A percentile compares a stretch with the other conserved stretches of the same genome.
Evolutionary conservation across 2,329 filamentous ascomycete species (phyloP).

Genomic region (Trichoderma breve): DNA sequence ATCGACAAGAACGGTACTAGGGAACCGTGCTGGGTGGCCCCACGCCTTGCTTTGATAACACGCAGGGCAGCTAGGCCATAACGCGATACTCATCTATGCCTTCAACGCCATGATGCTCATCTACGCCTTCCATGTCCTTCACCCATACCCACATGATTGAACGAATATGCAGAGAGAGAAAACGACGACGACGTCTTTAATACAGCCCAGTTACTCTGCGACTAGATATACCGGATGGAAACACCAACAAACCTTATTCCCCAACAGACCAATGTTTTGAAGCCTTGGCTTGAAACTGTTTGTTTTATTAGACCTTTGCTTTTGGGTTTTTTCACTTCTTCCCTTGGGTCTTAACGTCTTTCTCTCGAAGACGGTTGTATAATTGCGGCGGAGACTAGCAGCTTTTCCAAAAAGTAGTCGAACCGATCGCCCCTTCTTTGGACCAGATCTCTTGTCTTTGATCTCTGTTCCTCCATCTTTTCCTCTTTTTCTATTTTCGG

Average conservation of each 20-base stretch:
- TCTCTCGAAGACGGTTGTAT: constrained; percentile 19
- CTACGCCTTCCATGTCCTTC: constrained; percentile 11
- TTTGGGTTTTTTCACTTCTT: constrained; percentile 1
- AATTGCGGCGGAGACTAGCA: constrained; percentile 14
- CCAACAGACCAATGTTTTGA: constrained; percentile 7
- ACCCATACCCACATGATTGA: constrained; percentile 20
- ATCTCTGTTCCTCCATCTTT: constrained; percentile 18
- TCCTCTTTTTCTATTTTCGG: constrained; percentile 20
- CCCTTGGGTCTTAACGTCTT: not conserved
- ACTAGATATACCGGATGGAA: constrained; percentile 1
- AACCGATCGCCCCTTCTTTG: not conserved
- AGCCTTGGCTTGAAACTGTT: constrained; percentile 22
- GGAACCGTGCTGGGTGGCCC: not conserved
- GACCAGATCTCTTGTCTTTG: not conserved
- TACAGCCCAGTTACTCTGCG: not conserved
- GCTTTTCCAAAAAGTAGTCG: constrained; percentile 2
- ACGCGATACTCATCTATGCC: not conserved
- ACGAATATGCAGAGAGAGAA: constrained; percentile 21
- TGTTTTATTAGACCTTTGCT: constrained; percentile 24
- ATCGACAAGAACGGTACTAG: constrained; percentile 42
- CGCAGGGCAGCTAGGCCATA: not conserved
- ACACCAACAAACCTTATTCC: not conserved
- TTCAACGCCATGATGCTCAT: not conserved
- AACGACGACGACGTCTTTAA: not conserved
- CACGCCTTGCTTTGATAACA: not conserved